phyloP scores from a whole-genome alignment of 164 flowering plant species.

The Taxillus chinensis region DNA sequence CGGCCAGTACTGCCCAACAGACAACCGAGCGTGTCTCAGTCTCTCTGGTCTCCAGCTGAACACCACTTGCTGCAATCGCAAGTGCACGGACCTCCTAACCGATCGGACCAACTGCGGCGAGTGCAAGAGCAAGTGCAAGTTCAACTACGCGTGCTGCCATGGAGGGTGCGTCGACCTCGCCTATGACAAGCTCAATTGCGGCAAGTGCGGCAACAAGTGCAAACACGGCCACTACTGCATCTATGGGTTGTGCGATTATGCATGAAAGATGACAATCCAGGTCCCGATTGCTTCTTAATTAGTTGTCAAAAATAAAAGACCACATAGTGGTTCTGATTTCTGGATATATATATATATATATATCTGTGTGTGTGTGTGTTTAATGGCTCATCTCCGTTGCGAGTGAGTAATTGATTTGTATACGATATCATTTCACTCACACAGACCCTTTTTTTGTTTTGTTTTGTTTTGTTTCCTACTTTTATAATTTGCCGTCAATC shows the following conservation, averaged over 20 bases:
- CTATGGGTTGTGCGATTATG: slow-evolving; percentile 42
- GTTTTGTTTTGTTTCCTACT: too few relatives aligned
- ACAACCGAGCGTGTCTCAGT: slow-evolving; percentile 21
- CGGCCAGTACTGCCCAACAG: slow-evolving; percentile 31
- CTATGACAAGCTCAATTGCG: slow-evolving; percentile 52
- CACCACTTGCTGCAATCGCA: slow-evolving; percentile 47
- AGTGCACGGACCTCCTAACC: slow-evolving; percentile 30
- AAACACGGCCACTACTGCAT: slow-evolving; percentile 22
- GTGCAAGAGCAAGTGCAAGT: slow-evolving; percentile 52
- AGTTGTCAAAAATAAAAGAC: too few relatives aligned
- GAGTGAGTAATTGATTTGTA: too few relatives aligned
- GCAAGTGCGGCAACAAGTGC: slow-evolving; percentile 40
- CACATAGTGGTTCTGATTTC: too few relatives aligned
- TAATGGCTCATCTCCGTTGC: too few relatives aligned
- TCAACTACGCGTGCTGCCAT: slow-evolving; percentile 36
- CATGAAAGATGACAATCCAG: slow-evolving; percentile 1
- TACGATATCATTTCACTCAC: too few relatives aligned
- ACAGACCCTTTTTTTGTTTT: too few relatives aligned
- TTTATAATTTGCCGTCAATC: too few relatives aligned
- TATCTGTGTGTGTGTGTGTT: too few relatives aligned
- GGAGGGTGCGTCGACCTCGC: slow-evolving; percentile 46
- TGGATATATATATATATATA: too few relatives aligned
- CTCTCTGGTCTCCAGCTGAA: slow-evolving; percentile 1
- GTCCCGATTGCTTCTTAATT: too few relatives aligned
- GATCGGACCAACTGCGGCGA: slow-evolving; percentile 47